Evolutionary conservation across 73 alveolate genomes (phyloP), one percentile per base, ranked within the genome.

Genomic region (Breviolum minutum): DNA sequence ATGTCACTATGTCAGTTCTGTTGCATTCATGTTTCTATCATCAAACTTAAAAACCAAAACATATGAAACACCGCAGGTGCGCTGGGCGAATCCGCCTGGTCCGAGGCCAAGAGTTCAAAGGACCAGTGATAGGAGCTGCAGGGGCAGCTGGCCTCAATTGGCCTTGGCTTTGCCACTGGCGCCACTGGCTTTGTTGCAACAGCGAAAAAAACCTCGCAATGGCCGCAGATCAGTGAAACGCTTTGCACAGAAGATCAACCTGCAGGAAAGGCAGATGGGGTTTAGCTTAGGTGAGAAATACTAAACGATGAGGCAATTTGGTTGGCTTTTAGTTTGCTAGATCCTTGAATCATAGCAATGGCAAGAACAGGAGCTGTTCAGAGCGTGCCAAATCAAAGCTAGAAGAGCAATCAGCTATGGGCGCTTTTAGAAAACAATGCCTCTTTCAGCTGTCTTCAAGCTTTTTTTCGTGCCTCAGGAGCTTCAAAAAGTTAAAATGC

Each of bases 121-220:
- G 85, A 48, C 60, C 62, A 22, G 30, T 48, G 26, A 61, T 24
- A n/a, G 85, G 62, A n/a, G 62, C 62, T 12, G 62, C 85, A n/a
- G 62, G 0, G 62, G 62, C 20, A 76, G 62, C 85, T 76, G 85
- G 85, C 85, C 85, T n/a, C 26, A 9, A 8, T 63, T 76, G 9
- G 26, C 63, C 62, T n/a, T 76, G 62, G 85, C 62, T 11, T 71
- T 71, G 85, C 85, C 85, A n/a, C 85, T 76, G 85, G 29, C 85
- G 1, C n/a, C n/a, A n/a, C 5, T 76, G 85, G 63, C 85, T 71
- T 71, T 30, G 12, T 24, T 76, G 85, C 62, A n/a, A n/a, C n/a
- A 12, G 20, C 26, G 85, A 76, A 63, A 24, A 0, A n/a, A 63
- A 76, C 19, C 85, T 76, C 62, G 85, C 85, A 76, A 76, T 19